These are phyloP conservation scores for Penicillium sp. DNA, from an alignment of 2,329 filamentous ascomycete species.

Conservation along the genomic window DNA sequence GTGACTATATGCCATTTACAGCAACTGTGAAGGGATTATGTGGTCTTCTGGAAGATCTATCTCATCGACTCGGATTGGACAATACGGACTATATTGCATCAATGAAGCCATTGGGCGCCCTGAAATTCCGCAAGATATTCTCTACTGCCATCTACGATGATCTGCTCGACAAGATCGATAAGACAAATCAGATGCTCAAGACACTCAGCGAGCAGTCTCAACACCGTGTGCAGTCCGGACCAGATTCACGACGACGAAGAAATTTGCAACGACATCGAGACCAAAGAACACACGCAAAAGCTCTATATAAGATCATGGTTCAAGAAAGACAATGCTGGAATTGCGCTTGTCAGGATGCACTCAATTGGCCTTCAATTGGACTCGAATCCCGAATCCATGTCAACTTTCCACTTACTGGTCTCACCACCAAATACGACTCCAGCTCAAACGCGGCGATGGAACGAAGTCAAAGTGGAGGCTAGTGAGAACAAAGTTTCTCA, in stretches of 20 bases:
- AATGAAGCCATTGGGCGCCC: too few species aligned
- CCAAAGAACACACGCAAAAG: background rate
- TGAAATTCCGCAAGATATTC: slow-evolving; percentile 14
- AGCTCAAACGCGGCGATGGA: too few species aligned
- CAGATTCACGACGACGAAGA: background rate
- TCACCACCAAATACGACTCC: background rate
- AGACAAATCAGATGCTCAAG: slow-evolving; percentile 11
- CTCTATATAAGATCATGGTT: background rate
- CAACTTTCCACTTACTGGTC: background rate
- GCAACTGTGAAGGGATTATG: too few species aligned
- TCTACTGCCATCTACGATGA: slow-evolving; percentile 16
- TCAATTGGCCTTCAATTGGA: background rate
- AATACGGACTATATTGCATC: too few species aligned
- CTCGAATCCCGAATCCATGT: background rate
- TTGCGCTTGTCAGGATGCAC: background rate
- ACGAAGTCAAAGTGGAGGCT: too few species aligned
- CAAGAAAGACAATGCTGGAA: background rate
- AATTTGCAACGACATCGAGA: background rate
- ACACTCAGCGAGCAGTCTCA: slow-evolving; percentile 15
- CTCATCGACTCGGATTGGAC: too few species aligned
- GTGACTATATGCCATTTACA: slow-evolving; percentile 3
- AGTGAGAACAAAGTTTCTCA: too few species aligned
- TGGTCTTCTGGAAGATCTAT: too few species aligned
- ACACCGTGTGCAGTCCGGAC: background rate
- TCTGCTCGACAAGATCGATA: slow-evolving; percentile 11